These are phyloP conservation scores for Xylariales sp. DNA, from an alignment of 2,329 filamentous ascomycete genomes.

Conservation along the genomic window DNA sequence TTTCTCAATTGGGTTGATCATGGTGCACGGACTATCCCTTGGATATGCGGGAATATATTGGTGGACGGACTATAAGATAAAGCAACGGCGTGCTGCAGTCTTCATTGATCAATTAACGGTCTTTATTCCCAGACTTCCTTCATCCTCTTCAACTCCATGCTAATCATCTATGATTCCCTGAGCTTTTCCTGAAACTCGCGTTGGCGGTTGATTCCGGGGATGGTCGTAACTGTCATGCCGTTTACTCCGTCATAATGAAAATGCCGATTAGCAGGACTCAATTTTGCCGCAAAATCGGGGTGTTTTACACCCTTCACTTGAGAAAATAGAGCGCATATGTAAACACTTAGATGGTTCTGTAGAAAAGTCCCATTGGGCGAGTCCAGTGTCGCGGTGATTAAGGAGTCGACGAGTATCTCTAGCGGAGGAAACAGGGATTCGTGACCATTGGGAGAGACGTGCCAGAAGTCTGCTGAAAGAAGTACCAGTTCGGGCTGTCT, in stretches of 20 bases:
- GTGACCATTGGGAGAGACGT: conserved; percentile 1
- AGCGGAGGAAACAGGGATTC: conserved; percentile 4
- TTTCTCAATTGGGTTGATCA: background rate
- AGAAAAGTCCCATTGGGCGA: conserved; percentile 2
- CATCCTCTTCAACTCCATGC: background rate
- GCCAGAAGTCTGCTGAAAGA: conserved; percentile 4
- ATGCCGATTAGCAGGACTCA: conserved; percentile 3
- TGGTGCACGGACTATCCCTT: background rate
- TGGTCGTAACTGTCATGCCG: conserved; percentile 2
- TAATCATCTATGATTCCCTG: background rate
- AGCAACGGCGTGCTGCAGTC: background rate
- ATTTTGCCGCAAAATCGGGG: background rate
- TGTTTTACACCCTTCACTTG: background rate
- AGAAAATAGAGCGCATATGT: conserved; percentile 2
- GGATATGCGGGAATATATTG: background rate
- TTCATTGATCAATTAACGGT: background rate
- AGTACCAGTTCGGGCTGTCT: conserved; percentile 2
- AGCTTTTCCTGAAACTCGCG: background rate
- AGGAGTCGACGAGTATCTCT: conserved; percentile 3
- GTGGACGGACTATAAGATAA: background rate
- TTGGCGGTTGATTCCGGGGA: conserved; percentile 3
- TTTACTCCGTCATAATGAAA: conserved; percentile 1
- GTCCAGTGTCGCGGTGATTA: conserved; percentile 4
- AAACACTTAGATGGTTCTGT: conserved; percentile 1
- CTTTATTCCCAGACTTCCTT: background rate